Conservation (phyloP, 208 protist genomes). For the Crithidia fasciculata region DNA sequence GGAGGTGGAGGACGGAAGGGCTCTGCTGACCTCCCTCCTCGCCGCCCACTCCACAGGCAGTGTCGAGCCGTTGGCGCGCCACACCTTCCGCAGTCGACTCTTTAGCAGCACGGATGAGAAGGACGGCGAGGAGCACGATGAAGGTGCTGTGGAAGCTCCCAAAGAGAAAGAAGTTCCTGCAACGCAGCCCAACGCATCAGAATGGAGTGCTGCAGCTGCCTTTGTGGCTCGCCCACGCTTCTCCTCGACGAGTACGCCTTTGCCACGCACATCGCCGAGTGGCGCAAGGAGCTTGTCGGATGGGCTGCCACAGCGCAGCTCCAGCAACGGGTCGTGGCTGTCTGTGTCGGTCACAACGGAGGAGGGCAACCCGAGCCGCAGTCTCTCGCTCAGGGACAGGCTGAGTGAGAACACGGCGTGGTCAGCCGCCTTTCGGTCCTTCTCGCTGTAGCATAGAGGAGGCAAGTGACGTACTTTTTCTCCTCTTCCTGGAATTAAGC, state of each 20-base stretch:
- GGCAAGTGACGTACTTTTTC: too few relatives aligned
- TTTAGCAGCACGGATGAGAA: not conserved
- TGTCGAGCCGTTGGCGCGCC: not conserved
- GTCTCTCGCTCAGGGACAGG: not conserved
- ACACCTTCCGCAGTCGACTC: slow-evolving; percentile 14
- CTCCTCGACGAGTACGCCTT: too few relatives aligned
- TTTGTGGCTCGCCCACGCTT: too few relatives aligned
- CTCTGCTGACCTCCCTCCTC: slow-evolving; percentile 11
- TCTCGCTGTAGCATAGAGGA: too few relatives aligned
- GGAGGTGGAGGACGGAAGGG: not conserved
- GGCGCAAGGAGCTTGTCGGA: too few relatives aligned
- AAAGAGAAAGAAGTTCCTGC: too few relatives aligned
- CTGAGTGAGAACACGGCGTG: not conserved
- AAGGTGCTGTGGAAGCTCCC: too few relatives aligned
- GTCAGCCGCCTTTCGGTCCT: too few relatives aligned
- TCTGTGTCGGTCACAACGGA: slow-evolving; percentile 8
- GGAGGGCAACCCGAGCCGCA: not conserved
- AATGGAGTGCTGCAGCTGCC: too few relatives aligned
- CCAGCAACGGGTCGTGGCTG: not conserved
- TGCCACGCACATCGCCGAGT: too few relatives aligned
- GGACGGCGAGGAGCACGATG: not conserved
- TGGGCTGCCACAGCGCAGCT: not conserved
- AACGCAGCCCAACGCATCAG: too few relatives aligned
- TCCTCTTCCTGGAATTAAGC: too few relatives aligned
- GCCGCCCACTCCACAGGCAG: not conserved